Evolutionary conservation across 441 rosid species (phyloP), one percentile per base, ranked within the genome.

Genomic region (Corymbia citriodora): DNA sequence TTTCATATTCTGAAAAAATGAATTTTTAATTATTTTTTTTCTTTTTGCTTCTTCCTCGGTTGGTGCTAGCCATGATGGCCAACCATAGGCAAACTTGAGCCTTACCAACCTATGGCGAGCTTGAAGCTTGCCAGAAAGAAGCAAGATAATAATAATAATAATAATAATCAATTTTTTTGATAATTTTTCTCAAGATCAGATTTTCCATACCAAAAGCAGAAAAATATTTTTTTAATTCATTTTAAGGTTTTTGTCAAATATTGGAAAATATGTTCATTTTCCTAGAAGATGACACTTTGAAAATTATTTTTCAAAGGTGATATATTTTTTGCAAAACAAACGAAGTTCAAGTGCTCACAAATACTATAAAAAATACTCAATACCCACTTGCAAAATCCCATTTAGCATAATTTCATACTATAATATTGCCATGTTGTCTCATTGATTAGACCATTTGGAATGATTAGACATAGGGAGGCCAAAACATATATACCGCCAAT

Each of bases 181-280:
- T 10, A 59, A 59, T 59, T 59, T 59, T 59, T 59, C 65, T 14
- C 25, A 59, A 29, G n/a, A 59, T 59, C 25, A 23, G 65, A 59
- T 59, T 59, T 59, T 59, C 1, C 65, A 59, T 59, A 59, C 25
- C 65, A 25, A 59, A 59, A 0, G 11, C 1, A 10, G 25, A 6
- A 25, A 59, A 59, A 25, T 25, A 25, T 25, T 25, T 59, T 59
- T 59, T 13, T 25, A 25, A 14, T 59, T 59, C 65, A 59, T 59
- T 59, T 59, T 23, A 0, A 59, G 1, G 11, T 59, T 59, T 59
- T 0, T 2, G n/a, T 29, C 25, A 59, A 10, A 59, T 59, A 59
- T 59, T 1, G 0, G 25, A 10, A 59, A 59, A 59, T 59, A 4
- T 25, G 25, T 23, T 59, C 3, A 59, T 25, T 59, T 59, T 59